Evolutionary conservation across 352 stramenopile genomes (phyloP), one percentile per base, ranked within the genome.

Genomic region (Globisporangium solare): DNA sequence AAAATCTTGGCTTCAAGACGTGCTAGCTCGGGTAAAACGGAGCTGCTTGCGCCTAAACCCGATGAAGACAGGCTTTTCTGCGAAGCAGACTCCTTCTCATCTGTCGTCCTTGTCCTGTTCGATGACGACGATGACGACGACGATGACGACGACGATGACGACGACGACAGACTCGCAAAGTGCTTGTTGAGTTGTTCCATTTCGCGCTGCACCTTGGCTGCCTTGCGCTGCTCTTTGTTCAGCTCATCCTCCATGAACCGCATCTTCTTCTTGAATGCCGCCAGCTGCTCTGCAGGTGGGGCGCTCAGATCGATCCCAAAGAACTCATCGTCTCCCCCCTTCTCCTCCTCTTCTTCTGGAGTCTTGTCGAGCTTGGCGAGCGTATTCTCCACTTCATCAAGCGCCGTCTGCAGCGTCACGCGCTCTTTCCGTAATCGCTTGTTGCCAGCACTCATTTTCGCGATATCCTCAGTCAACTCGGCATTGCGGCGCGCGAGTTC

Each of bases 111-210:
- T 8, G 45, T 41, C 10, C 55, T 59, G 17, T 47, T 67, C 15
- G 53, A 41, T 10, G 58, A 42, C 0, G 42, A 54, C 18, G 75
- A 74, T 18, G 57, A 62, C 22, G 53, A 56, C 37, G 71, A 76
- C 18, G 66, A 69, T 5, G 62, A 68, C 13, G 42, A 54, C 18
- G 75, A 74, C 18, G 57, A 62, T 18, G 53, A 56, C 37, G 71
- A 76, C 18, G 66, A 69, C 6, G 62, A 68, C 13, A 91, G 50
- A 12, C 70, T 80, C 15, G 71, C 62, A 32, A 90, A 73, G 46
- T 92, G 83, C 52, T 86, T 83, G 49, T 81, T 90, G 43, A 92
- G 76, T 63, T 92, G 83, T 43, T 90, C 79, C 79, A 92, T 91
- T 54, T 95, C 85, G 43, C 88, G 85, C 54, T 90, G 73, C 20